Evolutionary conservation across 768 basidiomycete species (phyloP).

Genomic region (Phylloporus arenicola): DNA sequence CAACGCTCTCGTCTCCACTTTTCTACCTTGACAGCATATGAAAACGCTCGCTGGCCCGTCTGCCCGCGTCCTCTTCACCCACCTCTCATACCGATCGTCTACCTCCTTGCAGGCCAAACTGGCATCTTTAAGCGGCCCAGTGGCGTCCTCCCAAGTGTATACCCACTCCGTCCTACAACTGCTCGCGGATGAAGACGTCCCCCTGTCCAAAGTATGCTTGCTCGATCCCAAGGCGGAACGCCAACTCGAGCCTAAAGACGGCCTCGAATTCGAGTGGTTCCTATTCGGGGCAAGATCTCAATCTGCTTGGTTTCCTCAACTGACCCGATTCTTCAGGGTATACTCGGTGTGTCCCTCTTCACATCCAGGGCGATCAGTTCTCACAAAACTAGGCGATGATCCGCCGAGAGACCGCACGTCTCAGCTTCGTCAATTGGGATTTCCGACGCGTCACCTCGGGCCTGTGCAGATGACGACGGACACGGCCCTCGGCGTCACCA

Average conservation of each 20-base stretch:
- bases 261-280: conserved; percentile 80
- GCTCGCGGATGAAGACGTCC: conserved; percentile 20
- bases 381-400: conserved; percentile 67
- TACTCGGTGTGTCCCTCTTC: conserved; percentile 40
- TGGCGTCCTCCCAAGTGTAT: conserved; percentile 26
- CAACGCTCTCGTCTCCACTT: neutral
- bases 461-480: conserved; percentile 91
- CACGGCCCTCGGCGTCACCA: neutral
- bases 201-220: conserved; percentile 70
- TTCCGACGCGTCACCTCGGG: conserved; percentile 81
- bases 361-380: neutral
- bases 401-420: conserved; percentile 91
- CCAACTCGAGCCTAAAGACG: conserved; percentile 70
- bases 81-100: conserved; percentile 71
- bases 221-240: conserved; percentile 86
- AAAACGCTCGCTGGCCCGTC: conserved; percentile 61
- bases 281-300: conserved; percentile 69
- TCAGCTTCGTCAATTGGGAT: conserved; percentile 81
- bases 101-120: conserved; percentile 40
- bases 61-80: conserved; percentile 75
- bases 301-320: neutral
- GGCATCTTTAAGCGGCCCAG: conserved; percentile 5
- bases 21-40: conserved; percentile 63
- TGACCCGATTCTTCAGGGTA: conserved; percentile 41
- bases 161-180: conserved; percentile 13